phyloP scores from a whole-genome alignment of 805 yeast species.

The Lipomyces yamadae region DNA sequence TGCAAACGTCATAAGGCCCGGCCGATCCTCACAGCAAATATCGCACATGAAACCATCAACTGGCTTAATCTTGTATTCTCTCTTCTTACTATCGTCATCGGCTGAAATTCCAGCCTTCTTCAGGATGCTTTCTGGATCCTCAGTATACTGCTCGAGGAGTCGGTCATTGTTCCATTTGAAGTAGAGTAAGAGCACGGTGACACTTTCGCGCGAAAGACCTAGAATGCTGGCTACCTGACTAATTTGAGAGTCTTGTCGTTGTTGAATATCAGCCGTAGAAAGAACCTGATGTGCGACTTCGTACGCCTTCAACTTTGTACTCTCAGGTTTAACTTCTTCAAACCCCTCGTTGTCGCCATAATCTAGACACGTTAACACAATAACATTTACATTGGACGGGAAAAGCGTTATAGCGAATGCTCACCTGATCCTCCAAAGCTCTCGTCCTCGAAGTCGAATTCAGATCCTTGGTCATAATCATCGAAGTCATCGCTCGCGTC shows the following conservation, averaged over 20 bases:
- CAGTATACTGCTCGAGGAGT: slow-evolving; percentile 60
- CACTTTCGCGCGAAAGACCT: slow-evolving; percentile 49
- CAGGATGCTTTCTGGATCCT: slow-evolving; percentile 49
- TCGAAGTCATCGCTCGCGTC: slow-evolving; percentile 33
- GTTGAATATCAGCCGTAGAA: slow-evolving; percentile 37
- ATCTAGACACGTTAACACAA: slow-evolving; percentile 19
- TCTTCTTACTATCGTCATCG: slow-evolving; percentile 16
- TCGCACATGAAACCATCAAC: slow-evolving; percentile 54
- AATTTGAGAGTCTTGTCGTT: slow-evolving; percentile 46
- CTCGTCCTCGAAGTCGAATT: slow-evolving; percentile 34
- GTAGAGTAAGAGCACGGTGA: slow-evolving; percentile 53
- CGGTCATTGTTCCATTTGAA: slow-evolving; percentile 66
- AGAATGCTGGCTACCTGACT: slow-evolving; percentile 48
- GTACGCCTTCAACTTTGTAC: slow-evolving; percentile 34
- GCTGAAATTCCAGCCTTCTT: slow-evolving; percentile 45
- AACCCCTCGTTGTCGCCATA: slow-evolving; percentile 37
- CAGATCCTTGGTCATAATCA: slow-evolving; percentile 33
- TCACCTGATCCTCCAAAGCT: slow-evolving; percentile 35
- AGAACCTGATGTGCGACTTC: slow-evolving; percentile 41
- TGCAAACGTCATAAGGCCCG: slow-evolving; percentile 50
- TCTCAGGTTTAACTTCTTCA: slow-evolving; percentile 39
- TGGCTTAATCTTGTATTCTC: slow-evolving; percentile 38
- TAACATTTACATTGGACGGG: background rate
- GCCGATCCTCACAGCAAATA: slow-evolving; percentile 72
- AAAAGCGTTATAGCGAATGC: background rate